Percentiles rank a stretch among this genome's conserved stretches.
These are phyloP conservation scores for Nicotiana otophora DNA, from an alignment of 257 asterid species.

Conservation along the genomic window DNA sequence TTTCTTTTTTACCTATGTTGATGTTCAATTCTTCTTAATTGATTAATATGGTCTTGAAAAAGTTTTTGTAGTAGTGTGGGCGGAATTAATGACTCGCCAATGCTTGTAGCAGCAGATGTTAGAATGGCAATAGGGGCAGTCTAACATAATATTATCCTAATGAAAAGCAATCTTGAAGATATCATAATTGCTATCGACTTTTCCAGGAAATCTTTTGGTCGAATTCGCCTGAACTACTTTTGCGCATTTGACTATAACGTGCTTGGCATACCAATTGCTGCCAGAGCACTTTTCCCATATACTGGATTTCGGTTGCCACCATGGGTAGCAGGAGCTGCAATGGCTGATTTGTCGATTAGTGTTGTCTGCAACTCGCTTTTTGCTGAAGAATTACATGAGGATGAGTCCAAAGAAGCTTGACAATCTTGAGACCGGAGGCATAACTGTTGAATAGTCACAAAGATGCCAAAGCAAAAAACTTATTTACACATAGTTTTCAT, in stretches of 20 bases:
- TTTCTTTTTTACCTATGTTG: not conserved
- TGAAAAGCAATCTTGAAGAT: slow-evolving; percentile 33
- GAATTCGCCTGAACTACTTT: slow-evolving; percentile 29
- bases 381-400: slow-evolving; percentile 39
- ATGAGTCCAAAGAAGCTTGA: slow-evolving; percentile 21
- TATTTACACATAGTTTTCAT: not conserved
- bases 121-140: slow-evolving; percentile 36
- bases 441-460: not conserved
- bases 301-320: slow-evolving; percentile 37
- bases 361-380: slow-evolving; percentile 55
- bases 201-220: slow-evolving; percentile 21
- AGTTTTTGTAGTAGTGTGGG: slow-evolving; percentile 21
- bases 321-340: slow-evolving; percentile 57
- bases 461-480: no score
- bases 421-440: slow-evolving; percentile 25
- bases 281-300: slow-evolving; percentile 25
- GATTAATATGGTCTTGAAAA: slow-evolving; percentile 5
- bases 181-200: slow-evolving; percentile 32
- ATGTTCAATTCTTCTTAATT: not conserved
- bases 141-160: slow-evolving; percentile 30
- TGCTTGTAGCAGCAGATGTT: slow-evolving; percentile 30
- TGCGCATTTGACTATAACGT: slow-evolving; percentile 34
- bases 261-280: slow-evolving; percentile 32
- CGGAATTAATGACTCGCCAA: slow-evolving; percentile 33
- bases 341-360: slow-evolving; percentile 53